Base-by-base conservation (phyloP, 495 filamentous ascomycete species). In the Penicillium canariense region DNA sequence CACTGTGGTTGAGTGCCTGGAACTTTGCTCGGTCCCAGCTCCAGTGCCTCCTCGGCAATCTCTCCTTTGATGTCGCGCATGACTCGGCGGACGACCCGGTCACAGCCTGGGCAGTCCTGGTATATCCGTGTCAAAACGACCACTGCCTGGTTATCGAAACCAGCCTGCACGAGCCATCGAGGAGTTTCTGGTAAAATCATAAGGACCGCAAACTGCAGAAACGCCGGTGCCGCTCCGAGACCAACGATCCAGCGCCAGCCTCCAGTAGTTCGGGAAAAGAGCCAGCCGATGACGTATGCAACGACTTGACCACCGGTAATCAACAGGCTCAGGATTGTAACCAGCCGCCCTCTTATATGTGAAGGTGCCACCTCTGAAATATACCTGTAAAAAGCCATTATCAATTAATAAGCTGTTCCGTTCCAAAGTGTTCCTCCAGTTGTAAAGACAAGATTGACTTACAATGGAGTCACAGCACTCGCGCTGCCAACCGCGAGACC, bases 241-340 rank as follows among this genome's bases (percentile, higher is more conserved):
- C 92, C 92, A 1, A 97, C 90, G 78, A 95, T 89, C 84, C 87
- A 95, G 51, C 91, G 75, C 92, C 92, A 97, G 18, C 87, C 90
- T 12, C 80, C 82, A 32, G 70, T 63, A 50, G 79, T 73, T n/a
- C 77, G 75, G 15, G 76, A 81, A 36, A 80, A 87, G 8, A 77
- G 65, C 84, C 82, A 95, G 2, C 83, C 90, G 34, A 89, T 71
- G 22, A 91, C 66, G 63, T 97, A 97, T 6, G 91, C 90, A 14
- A 94, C 77, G 2, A 96, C 87, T 67, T 96, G 91, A 0, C 92
- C 92, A 15, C 85, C 72, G 1, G 91, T 96, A 38, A 96, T 87
- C 47, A 91, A 87, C n/a, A 96, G 70, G 10, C 84, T 80, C 42
- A 87, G 80, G 48, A 94, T 81, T 0, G 88, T 90, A 2, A 96